A percentile compares a stretch with the other conserved stretches of the same genome.
These are phyloP conservation scores for Sanghuangporus baumii DNA, from an alignment of 1,284 basidiomycete species.

Conservation along the genomic window DNA sequence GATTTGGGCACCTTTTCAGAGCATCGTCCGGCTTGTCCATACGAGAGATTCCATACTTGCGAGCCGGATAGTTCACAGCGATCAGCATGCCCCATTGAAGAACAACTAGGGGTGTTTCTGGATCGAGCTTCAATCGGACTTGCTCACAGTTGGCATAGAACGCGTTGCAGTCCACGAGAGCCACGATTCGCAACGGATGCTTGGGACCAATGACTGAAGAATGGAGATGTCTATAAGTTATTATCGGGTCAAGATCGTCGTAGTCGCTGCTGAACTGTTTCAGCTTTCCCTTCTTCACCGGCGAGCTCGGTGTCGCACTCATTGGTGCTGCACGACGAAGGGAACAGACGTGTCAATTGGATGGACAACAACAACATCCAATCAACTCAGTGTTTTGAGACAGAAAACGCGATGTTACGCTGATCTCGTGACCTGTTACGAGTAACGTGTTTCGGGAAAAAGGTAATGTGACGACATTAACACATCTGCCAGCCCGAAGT, in stretches of 20 bases:
- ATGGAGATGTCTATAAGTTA: conserved; percentile 70
- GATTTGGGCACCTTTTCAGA: conserved; percentile 78
- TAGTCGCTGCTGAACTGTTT: conserved; percentile 35
- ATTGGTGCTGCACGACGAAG: not conserved
- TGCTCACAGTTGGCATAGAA: conserved; percentile 92
- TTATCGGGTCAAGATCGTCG: conserved; percentile 53
- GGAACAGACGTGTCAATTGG: not conserved
- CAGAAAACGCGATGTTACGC: conserved; percentile 7
- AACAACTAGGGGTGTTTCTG: conserved; percentile 79
- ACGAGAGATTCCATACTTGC: conserved; percentile 84
- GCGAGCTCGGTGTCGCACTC: conserved; percentile 4
- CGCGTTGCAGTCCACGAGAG: conserved; percentile 91
- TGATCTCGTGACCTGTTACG: conserved; percentile 1
- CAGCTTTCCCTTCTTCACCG: conserved; percentile 41
- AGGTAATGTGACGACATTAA: not conserved
- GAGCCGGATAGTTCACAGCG: conserved; percentile 93
- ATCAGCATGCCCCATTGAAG: conserved; percentile 91
- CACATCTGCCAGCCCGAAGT: not conserved
- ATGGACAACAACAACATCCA: not conserved
- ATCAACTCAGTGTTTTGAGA: not conserved
- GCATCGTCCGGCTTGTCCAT: conserved; percentile 79
- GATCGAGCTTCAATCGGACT: conserved; percentile 71
- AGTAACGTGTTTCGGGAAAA: not conserved
- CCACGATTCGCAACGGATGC: conserved; percentile 73
- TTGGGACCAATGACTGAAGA: conserved; percentile 58